Conservation (phyloP, 371 early-diverging fungal species). For the Sporodiniella umbellata region DNA sequence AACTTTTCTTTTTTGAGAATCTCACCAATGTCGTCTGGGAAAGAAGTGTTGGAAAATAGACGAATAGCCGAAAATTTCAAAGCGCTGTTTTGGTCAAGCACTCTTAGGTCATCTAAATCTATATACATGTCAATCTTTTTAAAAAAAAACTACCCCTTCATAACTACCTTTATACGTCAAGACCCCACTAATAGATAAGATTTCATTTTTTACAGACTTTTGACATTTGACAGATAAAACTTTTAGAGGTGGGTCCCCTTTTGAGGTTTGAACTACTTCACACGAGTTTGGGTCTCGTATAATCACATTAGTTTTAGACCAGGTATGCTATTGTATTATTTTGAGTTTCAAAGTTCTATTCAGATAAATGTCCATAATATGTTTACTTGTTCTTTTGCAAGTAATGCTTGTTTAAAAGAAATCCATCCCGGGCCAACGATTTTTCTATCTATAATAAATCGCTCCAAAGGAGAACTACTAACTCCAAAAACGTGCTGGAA, state of each 20-base stretch:
- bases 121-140: too few species aligned
- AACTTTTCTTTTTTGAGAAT: conserved; percentile 18
- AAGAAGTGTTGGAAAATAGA: conserved; percentile 48
- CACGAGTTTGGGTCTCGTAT: conserved; percentile 71
- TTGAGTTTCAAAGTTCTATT: conserved; percentile 30
- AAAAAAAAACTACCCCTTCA: too few species aligned
- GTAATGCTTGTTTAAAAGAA: conserved; percentile 61
- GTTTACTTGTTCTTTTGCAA: not conserved
- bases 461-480: conserved; percentile 82
- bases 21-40: conserved; percentile 55
- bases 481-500: conserved; percentile 88
- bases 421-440: conserved; percentile 56
- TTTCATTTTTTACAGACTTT: conserved; percentile 83
- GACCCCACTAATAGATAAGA: conserved; percentile 58
- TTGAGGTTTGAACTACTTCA: conserved; percentile 28
- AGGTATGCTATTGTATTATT: conserved; percentile 43
- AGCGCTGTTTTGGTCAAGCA: too few species aligned
- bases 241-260: conserved; percentile 71
- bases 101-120: conserved; percentile 53
- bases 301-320: conserved; percentile 78
- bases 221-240: conserved; percentile 79
- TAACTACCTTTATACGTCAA: conserved; percentile 9
- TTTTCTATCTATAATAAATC: conserved; percentile 83
- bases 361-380: too few species aligned
- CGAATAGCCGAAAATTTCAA: conserved; percentile 61